These are phyloP conservation scores for Alternaria sp. DNA, from an alignment of 2,329 filamentous ascomycete species.

Conservation along the genomic window DNA sequence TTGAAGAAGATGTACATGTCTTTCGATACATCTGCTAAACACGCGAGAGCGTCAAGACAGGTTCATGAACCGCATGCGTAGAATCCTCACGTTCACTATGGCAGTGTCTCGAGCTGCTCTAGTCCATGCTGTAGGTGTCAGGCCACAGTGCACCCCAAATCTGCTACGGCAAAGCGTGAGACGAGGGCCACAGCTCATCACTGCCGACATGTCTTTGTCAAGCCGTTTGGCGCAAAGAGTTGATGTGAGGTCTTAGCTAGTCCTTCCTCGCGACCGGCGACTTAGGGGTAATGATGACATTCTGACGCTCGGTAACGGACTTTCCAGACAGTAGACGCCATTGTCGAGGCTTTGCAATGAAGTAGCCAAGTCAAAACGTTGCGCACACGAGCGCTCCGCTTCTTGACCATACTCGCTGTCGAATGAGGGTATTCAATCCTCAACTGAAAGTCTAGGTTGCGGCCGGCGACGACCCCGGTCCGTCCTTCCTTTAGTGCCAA, in stretches of 20 bases:
- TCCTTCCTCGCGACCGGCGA: background rate
- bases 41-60: background rate
- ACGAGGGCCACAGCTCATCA: background rate
- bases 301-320: background rate
- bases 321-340: background rate
- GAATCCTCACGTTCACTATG: background rate
- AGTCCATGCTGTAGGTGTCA: background rate
- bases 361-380: background rate
- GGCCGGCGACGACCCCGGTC: background rate
- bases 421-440: background rate
- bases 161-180: background rate
- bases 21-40: background rate
- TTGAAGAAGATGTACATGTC: background rate
- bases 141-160: background rate
- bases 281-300: background rate
- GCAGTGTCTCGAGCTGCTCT: background rate
- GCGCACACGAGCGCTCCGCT: background rate
- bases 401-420: background rate
- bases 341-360: background rate
- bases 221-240: background rate
- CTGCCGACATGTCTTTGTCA: background rate
- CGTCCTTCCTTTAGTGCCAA: background rate
- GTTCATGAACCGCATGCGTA: background rate
- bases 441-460: background rate
- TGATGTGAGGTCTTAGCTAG: background rate